A percentile compares a stretch with the other conserved stretches of the same genome.
Conservation (phyloP, 345 rosid genomes). For the Psidium guajava region DNA sequence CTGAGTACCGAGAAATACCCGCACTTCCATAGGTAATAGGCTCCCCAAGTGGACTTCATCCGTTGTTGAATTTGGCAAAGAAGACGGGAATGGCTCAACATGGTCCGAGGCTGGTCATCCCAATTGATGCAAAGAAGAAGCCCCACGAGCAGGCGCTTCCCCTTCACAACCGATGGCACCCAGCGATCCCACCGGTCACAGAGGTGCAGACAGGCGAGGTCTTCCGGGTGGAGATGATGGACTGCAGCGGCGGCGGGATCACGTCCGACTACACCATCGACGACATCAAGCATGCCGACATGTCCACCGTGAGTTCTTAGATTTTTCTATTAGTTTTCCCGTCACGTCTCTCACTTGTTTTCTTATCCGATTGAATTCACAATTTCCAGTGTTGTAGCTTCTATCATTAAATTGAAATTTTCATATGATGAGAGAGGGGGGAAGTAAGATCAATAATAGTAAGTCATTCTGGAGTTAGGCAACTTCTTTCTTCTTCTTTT, state of each 20-base stretch:
- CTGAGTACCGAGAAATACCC: not conserved
- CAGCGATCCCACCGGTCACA: too few species aligned
- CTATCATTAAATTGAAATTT: not conserved
- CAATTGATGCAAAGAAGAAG: conserved; percentile 50
- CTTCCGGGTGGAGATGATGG: conserved; percentile 15
- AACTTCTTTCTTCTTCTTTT: not conserved
- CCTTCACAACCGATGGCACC: too few species aligned
- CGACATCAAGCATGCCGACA: conserved; percentile 27
- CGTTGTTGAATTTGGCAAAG: not conserved
- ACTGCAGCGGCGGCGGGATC: conserved; percentile 26
- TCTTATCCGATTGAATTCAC: not conserved
- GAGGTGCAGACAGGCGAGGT: conserved; percentile 13
- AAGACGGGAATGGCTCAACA: conserved; percentile 35
- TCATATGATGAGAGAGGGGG: not conserved
- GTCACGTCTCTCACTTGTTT: not conserved
- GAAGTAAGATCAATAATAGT: not conserved
- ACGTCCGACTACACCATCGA: conserved; percentile 25
- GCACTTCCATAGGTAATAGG: not conserved
- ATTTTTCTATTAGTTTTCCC: not conserved
- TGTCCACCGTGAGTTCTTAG: conserved; percentile 25
- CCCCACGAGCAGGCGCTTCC: too few species aligned
- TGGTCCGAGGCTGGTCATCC: conserved; percentile 42
- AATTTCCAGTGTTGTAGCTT: not conserved
- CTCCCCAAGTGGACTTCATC: not conserved
- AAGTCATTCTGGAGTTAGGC: not conserved